Evolutionary conservation across 2,329 filamentous ascomycete genomes (phyloP).

Genomic region (Zarea fungicola): DNA sequence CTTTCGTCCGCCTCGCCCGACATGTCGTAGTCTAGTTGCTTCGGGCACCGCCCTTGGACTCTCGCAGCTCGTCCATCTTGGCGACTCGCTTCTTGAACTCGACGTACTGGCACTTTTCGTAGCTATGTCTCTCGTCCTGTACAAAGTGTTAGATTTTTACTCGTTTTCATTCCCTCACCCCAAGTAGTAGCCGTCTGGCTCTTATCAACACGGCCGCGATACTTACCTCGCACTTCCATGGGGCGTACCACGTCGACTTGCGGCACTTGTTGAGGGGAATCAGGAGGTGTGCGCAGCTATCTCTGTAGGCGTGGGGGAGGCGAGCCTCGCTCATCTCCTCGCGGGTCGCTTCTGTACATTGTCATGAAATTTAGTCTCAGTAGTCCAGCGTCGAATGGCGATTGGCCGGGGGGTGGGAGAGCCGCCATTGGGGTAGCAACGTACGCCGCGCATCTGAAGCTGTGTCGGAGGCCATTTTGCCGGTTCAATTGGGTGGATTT

Average conservation of each 20-base stretch:
- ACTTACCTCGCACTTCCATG: conserved; percentile 95
- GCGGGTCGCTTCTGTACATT: conserved; percentile 63
- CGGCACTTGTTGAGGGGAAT: conserved; percentile 96
- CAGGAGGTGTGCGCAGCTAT: conserved; percentile 89
- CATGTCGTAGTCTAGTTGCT: conserved; percentile 60
- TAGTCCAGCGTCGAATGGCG: neutral
- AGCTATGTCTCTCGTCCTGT: conserved; percentile 94
- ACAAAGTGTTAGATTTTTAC: no score
- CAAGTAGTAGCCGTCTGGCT: no score
- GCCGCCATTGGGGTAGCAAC: conserved; percentile 16
- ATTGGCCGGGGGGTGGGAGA: conserved; percentile 18
- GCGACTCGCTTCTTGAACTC: conserved; percentile 98
- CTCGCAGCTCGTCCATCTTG: conserved; percentile 96
- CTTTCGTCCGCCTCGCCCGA: neutral
- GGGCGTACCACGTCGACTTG: conserved; percentile 83
- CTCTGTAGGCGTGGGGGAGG: conserved; percentile 85
- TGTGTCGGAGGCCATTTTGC: conserved; percentile 33
- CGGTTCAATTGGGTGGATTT: conserved; percentile 31
- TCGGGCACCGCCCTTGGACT: conserved; percentile 73
- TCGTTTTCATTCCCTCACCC: no score
- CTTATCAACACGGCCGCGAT: no score
- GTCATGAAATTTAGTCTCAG: conserved; percentile 1
- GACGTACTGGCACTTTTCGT: conserved; percentile 98
- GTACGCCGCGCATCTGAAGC: conserved; percentile 34
- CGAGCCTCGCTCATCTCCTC: conserved; percentile 91